Percentiles rank a stretch among this genome's conserved stretches.
Conservation (phyloP, 2,329 filamentous ascomycete genomes). For the Coniochaeta sp. region DNA sequence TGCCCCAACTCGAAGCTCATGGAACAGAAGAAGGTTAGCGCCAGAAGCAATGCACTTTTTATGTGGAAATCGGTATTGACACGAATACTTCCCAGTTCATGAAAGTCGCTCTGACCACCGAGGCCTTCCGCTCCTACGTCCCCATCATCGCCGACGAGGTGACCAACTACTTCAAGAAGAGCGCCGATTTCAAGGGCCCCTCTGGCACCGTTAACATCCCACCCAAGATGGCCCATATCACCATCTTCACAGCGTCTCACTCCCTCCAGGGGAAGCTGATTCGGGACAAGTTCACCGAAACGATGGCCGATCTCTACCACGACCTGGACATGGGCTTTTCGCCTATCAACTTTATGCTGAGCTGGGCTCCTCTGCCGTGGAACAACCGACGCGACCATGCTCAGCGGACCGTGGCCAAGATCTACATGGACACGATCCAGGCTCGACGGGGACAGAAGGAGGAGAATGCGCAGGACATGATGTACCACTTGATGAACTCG, state of each 20-base stretch:
- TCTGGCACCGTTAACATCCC: constrained; percentile 58
- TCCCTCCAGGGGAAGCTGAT: constrained; percentile 72
- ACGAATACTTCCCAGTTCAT: constrained; percentile 44
- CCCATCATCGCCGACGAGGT: constrained; percentile 65
- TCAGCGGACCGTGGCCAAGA: constrained; percentile 67
- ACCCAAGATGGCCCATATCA: constrained; percentile 66
- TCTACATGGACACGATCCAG: constrained; percentile 67
- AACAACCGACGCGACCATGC: constrained; percentile 67
- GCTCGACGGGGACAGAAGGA: constrained; percentile 45
- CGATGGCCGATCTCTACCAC: constrained; percentile 70
- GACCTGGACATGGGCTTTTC: constrained; percentile 74
- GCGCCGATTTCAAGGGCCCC: constrained; percentile 49
- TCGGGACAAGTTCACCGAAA: constrained; percentile 61
- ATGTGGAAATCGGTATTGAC: not conserved
- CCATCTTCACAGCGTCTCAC: constrained; percentile 73
- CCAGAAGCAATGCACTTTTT: not conserved
- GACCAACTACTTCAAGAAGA: constrained; percentile 52
- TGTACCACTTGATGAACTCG: constrained; percentile 71
- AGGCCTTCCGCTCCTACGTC: constrained; percentile 59
- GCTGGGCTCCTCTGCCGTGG: constrained; percentile 70
- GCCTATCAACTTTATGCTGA: constrained; percentile 76
- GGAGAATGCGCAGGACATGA: constrained; percentile 58
- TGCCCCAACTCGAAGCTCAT: constrained; percentile 79
- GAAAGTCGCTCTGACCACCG: constrained; percentile 62
- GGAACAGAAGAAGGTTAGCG: constrained; percentile 73